Evolutionary conservation across 73 alveolate species (phyloP).

Genomic region (Blepharisma japonicum): DNA sequence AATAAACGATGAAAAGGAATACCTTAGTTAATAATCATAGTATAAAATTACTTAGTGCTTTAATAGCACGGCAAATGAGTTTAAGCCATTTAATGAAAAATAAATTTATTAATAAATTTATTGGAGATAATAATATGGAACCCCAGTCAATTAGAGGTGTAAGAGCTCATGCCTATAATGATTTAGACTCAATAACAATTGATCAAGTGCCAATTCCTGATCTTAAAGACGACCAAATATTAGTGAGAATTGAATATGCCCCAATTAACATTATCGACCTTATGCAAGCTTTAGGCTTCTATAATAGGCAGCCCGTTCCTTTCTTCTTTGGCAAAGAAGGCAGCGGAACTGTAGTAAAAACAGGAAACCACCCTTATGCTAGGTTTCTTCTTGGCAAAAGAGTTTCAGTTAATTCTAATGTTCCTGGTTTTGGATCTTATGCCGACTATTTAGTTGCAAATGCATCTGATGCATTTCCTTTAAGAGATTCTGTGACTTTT

Average conservation of each 20-base stretch:
- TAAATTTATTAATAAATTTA: no score
- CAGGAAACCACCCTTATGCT: slow-evolving; percentile 70
- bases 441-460: slow-evolving; percentile 65
- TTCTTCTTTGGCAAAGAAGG: slow-evolving; percentile 76
- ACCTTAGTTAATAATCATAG: no score
- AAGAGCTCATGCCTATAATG: no score
- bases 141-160: no score
- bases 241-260: slow-evolving; percentile 47
- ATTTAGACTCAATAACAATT: no score
- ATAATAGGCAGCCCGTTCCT: slow-evolving; percentile 49
- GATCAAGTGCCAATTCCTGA: slow-evolving; percentile 45
- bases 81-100: background rate
- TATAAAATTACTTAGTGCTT: no score
- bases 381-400: slow-evolving; percentile 63
- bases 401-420: slow-evolving; percentile 45
- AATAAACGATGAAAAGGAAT: no score
- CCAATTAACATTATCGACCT: slow-evolving; percentile 59
- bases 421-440: slow-evolving; percentile 54
- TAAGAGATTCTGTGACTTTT: slow-evolving; percentile 42
- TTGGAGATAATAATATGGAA: no score
- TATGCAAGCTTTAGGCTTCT: slow-evolving; percentile 42
- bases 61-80: background rate
- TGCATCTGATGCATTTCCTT: slow-evolving; percentile 59
- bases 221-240: slow-evolving; percentile 50
- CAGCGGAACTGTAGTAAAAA: slow-evolving; percentile 69